A percentile compares a stretch with the other conserved stretches of the same genome.
Conservation (phyloP, 495 filamentous ascomycete genomes). For the Letharia columbiana region DNA sequence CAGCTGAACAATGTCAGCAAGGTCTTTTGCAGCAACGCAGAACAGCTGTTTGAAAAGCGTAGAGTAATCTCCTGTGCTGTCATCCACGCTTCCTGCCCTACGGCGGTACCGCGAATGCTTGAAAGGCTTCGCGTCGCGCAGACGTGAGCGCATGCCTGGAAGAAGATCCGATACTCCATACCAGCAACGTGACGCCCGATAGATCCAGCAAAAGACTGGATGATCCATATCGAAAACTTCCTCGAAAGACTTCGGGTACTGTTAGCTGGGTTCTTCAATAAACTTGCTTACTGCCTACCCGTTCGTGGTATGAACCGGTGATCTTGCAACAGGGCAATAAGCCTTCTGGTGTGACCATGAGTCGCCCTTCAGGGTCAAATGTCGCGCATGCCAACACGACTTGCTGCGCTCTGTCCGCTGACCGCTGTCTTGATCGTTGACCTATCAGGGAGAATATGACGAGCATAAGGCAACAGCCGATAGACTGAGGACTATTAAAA, state of each 20-base stretch:
- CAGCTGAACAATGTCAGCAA: conserved; percentile 57
- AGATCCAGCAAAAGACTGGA: conserved; percentile 81
- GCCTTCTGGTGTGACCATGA: conserved; percentile 75
- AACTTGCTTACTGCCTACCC: conserved; percentile 32
- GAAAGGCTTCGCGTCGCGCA: conserved; percentile 25
- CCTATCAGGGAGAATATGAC: conserved; percentile 49
- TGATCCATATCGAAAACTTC: conserved; percentile 71
- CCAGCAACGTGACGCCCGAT: conserved; percentile 73
- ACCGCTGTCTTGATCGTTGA: conserved; percentile 44
- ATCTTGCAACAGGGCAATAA: conserved; percentile 74
- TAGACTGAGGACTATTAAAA: conserved; percentile 36
- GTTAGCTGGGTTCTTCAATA: neutral
- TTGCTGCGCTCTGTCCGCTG: conserved; percentile 61
- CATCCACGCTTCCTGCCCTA: neutral
- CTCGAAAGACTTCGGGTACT: conserved; percentile 48
- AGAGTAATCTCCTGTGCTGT: conserved; percentile 49
- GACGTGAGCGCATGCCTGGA: conserved; percentile 47
- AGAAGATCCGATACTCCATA: conserved; percentile 54
- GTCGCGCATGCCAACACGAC: conserved; percentile 67
- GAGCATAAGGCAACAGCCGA: conserved; percentile 51
- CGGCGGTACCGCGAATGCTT: conserved; percentile 28
- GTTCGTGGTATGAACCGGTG: conserved; percentile 67
- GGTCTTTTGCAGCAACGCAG: conserved; percentile 65
- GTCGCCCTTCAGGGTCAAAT: conserved; percentile 63
- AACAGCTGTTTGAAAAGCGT: conserved; percentile 79